Evolutionary conservation across 208 protist genomes (phyloP).

Genomic region (Porcisia deanei): DNA sequence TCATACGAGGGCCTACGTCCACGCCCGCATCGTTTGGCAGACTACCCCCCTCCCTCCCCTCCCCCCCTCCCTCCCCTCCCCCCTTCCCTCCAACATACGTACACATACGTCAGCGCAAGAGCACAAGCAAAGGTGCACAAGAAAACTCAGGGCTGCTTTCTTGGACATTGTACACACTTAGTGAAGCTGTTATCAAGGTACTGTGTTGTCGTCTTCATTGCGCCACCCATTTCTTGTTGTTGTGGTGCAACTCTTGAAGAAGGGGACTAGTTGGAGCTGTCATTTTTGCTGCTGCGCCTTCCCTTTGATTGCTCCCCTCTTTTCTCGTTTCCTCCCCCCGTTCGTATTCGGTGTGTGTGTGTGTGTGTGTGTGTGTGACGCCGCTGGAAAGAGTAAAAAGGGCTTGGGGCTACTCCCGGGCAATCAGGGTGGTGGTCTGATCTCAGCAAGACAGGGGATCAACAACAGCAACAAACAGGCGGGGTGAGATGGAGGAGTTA

Average conservation of each 20-base stretch:
- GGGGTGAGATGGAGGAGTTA: conserved; percentile 43
- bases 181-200: neutral
- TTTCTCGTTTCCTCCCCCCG: conserved; percentile 8
- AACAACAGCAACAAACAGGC: no score
- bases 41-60: no score
- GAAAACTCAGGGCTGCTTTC: neutral
- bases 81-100: neutral
- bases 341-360: neutral
- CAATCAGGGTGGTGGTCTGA: neutral
- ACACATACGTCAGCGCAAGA: neutral
- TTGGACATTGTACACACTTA: neutral
- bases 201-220: neutral
- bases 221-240: neutral
- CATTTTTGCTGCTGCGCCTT: neutral
- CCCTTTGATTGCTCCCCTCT: conserved; percentile 8
- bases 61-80: no score
- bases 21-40: no score
- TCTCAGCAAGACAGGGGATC: no score
- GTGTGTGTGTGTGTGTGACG: neutral
- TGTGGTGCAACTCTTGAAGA: neutral
- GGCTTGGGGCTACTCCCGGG: neutral
- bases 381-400: neutral
- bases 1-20: no score
- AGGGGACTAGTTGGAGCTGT: neutral
- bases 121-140: neutral